Evolutionary conservation across 441 rosid species (phyloP), one percentile per base, ranked within the genome.

Genomic region (Euphorbia celastroides): DNA sequence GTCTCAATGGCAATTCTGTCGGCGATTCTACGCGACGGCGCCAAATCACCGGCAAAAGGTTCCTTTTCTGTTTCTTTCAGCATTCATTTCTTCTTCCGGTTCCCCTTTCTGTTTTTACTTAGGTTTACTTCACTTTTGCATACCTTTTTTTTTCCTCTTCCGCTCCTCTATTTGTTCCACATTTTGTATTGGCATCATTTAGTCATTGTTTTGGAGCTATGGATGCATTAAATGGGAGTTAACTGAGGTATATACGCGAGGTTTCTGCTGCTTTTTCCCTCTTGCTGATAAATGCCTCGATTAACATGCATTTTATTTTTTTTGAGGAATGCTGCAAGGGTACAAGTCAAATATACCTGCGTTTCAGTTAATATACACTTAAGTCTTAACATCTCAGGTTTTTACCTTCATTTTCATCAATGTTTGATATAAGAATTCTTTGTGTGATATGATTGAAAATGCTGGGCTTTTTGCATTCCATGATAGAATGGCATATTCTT

Each of bases 11-110:
- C 62, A 82, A 73, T 69, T 70, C 88, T 69, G 31, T 61, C 0
- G 77, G 51, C 57, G 84, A 79, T 74, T 75, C 88, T 60, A 63
- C 79, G 69, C 88, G 88, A 46, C 64, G 82, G 28, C 86, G 88
- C 46, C 83, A 78, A 79, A 57, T 90, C 9, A 79, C 93, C 38
- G 94, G 98, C 54, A 93, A 93, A 79, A 87, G 97, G 97, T 83
- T 69, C 9, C 7, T 28, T 60, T 27, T 48, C 52, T 60, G 20
- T 5, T 36, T 41, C 6, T 22, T 25, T 36, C 2, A 14, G 5
- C 31, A 44, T 11, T 48, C 27, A 9, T 14, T 51, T 25, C 44
- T 34, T 16, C 22, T 5, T 26, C 61, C 32, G 14, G 5, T 64
- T 28, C 38, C 63, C 12, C 10, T 17, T 27, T 60, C n/a, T 36